Percentiles rank a stretch among this genome's conserved stretches.
phyloP scores from a whole-genome alignment of 352 stramenopile species.

The Globisporangium polare region DNA sequence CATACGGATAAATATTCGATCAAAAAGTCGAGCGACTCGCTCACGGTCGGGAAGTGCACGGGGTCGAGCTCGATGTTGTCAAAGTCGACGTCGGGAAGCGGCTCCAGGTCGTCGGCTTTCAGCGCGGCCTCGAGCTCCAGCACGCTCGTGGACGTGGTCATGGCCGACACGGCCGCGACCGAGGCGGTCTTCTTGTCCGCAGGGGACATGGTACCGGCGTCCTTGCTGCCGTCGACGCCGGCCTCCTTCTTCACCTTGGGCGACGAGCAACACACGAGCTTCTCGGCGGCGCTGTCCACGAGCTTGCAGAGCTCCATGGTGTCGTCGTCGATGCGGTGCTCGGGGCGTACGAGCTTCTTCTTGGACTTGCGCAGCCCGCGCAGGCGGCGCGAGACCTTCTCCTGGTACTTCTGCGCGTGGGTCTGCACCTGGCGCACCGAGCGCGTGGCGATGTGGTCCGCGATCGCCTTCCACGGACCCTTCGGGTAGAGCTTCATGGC shows the following conservation, averaged over 20 bases:
- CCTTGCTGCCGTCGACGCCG: background rate
- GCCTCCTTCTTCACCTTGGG: slow-evolving; percentile 14
- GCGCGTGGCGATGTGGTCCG: slow-evolving; percentile 63
- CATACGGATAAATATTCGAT: slow-evolving; percentile 52
- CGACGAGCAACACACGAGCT: slow-evolving; percentile 30
- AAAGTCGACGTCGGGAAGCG: slow-evolving; percentile 40
- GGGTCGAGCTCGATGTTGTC: slow-evolving; percentile 45
- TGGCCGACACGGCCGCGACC: background rate
- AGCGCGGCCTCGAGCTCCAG: slow-evolving; percentile 19
- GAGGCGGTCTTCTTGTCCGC: background rate
- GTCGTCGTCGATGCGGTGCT: slow-evolving; percentile 58
- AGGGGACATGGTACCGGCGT: background rate
- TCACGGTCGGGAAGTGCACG: slow-evolving; percentile 47
- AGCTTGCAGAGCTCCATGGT: slow-evolving; percentile 58
- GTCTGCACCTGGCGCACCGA: slow-evolving; percentile 71
- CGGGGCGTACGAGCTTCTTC: slow-evolving; percentile 56
- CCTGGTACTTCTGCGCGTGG: slow-evolving; percentile 78
- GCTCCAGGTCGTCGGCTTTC: slow-evolving; percentile 36
- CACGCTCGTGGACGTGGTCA: background rate
- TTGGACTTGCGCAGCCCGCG: slow-evolving; percentile 68
- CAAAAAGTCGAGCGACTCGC: slow-evolving; percentile 63
- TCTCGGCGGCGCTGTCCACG: slow-evolving; percentile 42
- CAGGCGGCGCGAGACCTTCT: slow-evolving; percentile 63
- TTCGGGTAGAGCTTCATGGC: slow-evolving; percentile 67
- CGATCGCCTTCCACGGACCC: slow-evolving; percentile 70